Base-by-base conservation (phyloP, 768 basidiomycete species). In the Pleurotus eryngii region DNA sequence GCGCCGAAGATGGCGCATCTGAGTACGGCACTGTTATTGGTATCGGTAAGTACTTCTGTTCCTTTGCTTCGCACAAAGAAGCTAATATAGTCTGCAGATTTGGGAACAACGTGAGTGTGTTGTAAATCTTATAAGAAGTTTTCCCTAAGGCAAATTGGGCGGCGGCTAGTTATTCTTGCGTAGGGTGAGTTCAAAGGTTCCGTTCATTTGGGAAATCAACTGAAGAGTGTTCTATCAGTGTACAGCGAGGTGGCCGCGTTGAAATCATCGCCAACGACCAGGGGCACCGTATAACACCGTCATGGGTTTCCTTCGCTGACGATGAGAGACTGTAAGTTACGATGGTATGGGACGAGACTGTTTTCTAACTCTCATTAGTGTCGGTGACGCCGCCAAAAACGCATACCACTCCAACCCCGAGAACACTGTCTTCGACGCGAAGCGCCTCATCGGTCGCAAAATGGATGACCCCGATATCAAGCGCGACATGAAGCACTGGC, bases 371-470 rank as follows among this genome's bases (percentile, higher is more conserved):
- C 8, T 1, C 3, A 15, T 30, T 57, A 82, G 80, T 68, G 90
- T 99, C 66, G 96, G 97, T 67, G 96, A 99, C 72, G 82, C 86
- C 59, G 96, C 96, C 45, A 99, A 99, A 79, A 98, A 99, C 69
- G 93, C 94, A 27, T 93, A 86, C 76, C 87, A 92, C 72, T 80
- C 89, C 46, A 93, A 98, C 75, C 93, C 96, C 17, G 65, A 81
- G 63, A 98, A 98, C 76, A 97, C 95, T 8, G 89, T 97, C 57
- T 98, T 97, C 66, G 95, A 97, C 72, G 95, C 95, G 57, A 98
- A 97, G 69, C 92, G 95, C 73, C 84, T 96, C 62, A 95, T 95
- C 67, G 92, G 94, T 65, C 90, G 89, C 66, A 89, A 87, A 69
- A 78, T 86, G 67, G 85, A 90, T 56, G 93, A 96, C 67, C 74